Conservation (phyloP, 345 rosid genomes). For the Gossypium ekmanianum region DNA sequence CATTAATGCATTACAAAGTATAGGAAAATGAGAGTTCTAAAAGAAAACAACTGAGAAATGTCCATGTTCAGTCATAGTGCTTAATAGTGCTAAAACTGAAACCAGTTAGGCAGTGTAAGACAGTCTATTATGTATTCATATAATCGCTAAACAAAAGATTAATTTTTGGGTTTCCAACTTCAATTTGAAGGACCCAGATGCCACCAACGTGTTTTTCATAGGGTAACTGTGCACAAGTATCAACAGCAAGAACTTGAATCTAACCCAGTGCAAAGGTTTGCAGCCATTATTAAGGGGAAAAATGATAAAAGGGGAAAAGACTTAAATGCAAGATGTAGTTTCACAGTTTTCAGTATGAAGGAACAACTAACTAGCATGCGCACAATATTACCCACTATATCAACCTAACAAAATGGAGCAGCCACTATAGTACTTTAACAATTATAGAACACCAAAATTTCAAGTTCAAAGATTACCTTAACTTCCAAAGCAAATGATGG, state of each 20-base stretch:
- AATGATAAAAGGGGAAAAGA: not conserved
- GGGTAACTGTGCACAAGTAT: not conserved
- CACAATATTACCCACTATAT: not conserved
- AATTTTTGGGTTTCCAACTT: not conserved
- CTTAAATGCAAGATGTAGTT: not conserved
- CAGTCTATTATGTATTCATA: not conserved
- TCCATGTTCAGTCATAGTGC: not conserved
- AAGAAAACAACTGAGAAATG: not conserved
- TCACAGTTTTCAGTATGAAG: conserved; percentile 3
- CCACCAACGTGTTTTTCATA: not conserved
- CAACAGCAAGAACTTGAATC: not conserved
- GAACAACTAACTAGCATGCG: not conserved
- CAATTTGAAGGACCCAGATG: not conserved
- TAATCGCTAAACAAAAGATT: not conserved
- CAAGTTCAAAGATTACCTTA: conserved; percentile 46
- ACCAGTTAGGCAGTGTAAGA: not conserved
- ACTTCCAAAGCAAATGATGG: conserved; percentile 89
- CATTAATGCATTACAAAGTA: not conserved
- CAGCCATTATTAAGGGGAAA: not conserved
- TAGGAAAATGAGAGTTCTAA: not conserved
- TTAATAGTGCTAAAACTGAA: not conserved
- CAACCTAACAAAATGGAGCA: not conserved
- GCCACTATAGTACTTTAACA: not conserved
- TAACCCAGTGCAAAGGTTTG: not conserved
- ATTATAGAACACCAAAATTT: not conserved